Conservation (phyloP, 495 filamentous ascomycete species). For the Penicillium chermesinum region DNA sequence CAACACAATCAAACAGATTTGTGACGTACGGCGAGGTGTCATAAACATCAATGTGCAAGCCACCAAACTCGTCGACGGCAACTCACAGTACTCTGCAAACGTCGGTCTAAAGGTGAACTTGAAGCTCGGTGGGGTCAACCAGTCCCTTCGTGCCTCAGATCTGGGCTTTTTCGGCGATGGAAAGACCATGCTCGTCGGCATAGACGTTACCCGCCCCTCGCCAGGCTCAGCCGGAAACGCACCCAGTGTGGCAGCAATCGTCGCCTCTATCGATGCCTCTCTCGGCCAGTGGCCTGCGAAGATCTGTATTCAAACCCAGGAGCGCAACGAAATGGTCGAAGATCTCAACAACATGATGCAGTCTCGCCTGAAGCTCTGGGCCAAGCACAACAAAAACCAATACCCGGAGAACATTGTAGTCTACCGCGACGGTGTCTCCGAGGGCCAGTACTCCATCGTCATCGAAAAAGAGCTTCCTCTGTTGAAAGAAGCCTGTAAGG, state of each 20-base stretch:
- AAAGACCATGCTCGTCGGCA: conserved; percentile 78
- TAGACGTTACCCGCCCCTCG: conserved; percentile 86
- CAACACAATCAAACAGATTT: conserved; percentile 61
- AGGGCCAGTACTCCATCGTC: conserved; percentile 69
- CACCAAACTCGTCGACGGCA: conserved; percentile 41
- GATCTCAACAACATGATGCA: conserved; percentile 51
- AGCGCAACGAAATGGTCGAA: conserved; percentile 27
- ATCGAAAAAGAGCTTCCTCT: conserved; percentile 51
- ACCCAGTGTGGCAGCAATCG: conserved; percentile 59
- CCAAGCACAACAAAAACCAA: conserved; percentile 37
- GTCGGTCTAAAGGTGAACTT: conserved; percentile 79
- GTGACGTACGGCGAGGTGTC: conserved; percentile 59
- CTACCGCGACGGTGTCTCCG: conserved; percentile 88
- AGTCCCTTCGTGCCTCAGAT: conserved; percentile 47
- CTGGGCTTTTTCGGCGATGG: conserved; percentile 55
- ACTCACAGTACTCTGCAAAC: conserved; percentile 63
- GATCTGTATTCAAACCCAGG: conserved; percentile 20
- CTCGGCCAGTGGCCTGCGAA: conserved; percentile 31
- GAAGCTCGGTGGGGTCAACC: conserved; percentile 78
- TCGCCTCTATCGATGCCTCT: conserved; percentile 15
- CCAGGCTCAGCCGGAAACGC: conserved; percentile 54
- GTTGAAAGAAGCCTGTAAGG: conserved; percentile 53
- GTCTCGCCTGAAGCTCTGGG: conserved; percentile 58
- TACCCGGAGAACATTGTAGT: conserved; percentile 71
- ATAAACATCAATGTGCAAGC: conserved; percentile 58